phyloP scores from a whole-genome alignment of 78 protist genomes.

The Dictyostelium purpureum region DNA sequence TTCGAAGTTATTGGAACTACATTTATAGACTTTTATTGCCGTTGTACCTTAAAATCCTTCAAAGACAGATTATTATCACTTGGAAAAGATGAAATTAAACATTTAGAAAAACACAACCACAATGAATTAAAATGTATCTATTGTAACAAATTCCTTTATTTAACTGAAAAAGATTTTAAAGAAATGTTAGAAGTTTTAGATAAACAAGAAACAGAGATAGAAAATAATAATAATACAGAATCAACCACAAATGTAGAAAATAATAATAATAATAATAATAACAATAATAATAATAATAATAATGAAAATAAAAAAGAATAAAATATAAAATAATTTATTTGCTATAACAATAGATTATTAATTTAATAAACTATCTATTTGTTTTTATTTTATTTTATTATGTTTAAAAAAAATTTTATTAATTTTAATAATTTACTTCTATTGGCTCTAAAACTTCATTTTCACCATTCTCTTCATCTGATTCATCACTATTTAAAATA shows the following conservation, averaged over 20 bases:
- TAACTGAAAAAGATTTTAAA: conserved; percentile 20
- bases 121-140: conserved; percentile 33
- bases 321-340: neutral
- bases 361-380: neutral
- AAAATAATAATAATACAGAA: neutral
- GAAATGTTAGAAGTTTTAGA: conserved; percentile 40
- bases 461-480: neutral
- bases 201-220: neutral
- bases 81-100: conserved; percentile 29
- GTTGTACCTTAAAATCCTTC: conserved; percentile 54
- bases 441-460: conserved; percentile 58
- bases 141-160: conserved; percentile 27
- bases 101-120: conserved; percentile 30
- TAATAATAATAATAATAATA: neutral
- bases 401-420: neutral
- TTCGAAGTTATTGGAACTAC: conserved; percentile 11
- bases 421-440: conserved; percentile 10
- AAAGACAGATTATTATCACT: conserved; percentile 8
- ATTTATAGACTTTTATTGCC: conserved; percentile 58
- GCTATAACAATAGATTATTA: neutral
- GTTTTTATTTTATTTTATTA: neutral
- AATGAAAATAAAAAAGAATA: neutral
- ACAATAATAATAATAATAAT: neutral
- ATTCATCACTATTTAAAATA: conserved; percentile 10
- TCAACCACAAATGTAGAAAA: neutral